Conservation (phyloP, 306 rosid genomes). For the Clitoria ternatea region DNA sequence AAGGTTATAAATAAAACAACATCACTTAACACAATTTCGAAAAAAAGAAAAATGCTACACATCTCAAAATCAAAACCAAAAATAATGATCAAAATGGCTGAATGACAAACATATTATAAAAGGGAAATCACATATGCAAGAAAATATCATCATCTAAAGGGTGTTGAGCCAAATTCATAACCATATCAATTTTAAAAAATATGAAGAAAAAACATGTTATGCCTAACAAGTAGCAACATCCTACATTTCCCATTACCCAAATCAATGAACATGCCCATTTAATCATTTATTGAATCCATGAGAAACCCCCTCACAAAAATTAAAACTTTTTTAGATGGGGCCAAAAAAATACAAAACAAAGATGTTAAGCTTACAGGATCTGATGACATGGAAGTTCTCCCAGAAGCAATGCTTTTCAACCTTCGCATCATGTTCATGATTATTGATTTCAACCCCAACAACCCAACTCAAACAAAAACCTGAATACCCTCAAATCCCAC, state of each 20-base stretch:
- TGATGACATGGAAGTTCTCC: slow-evolving; percentile 83
- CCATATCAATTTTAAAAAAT: not conserved
- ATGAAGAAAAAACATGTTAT: not conserved
- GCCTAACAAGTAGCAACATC: not conserved
- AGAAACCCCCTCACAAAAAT: not conserved
- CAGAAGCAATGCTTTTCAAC: slow-evolving; percentile 97
- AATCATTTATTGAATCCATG: not conserved
- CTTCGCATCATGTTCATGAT: slow-evolving; percentile 78
- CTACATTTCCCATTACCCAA: not conserved
- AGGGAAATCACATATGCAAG: not conserved
- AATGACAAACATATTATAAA: not conserved
- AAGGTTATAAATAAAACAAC: not conserved
- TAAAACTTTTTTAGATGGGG: not conserved
- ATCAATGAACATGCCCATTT: not conserved
- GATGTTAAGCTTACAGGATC: slow-evolving; percentile 64
- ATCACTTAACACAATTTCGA: not conserved
- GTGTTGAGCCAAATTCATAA: not conserved
- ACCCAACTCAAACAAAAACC: slow-evolving; percentile 40
- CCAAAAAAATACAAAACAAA: not conserved
- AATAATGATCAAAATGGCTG: not conserved
- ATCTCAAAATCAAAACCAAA: slow-evolving; percentile 1
- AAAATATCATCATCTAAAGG: slow-evolving; percentile 4
- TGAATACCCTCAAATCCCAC: slow-evolving; percentile 28
- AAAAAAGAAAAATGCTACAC: not conserved
- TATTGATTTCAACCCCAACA: slow-evolving; percentile 26